These are phyloP conservation scores for Cyberlindnera americana DNA, from an alignment of 805 yeast genomes.

Conservation along the genomic window DNA sequence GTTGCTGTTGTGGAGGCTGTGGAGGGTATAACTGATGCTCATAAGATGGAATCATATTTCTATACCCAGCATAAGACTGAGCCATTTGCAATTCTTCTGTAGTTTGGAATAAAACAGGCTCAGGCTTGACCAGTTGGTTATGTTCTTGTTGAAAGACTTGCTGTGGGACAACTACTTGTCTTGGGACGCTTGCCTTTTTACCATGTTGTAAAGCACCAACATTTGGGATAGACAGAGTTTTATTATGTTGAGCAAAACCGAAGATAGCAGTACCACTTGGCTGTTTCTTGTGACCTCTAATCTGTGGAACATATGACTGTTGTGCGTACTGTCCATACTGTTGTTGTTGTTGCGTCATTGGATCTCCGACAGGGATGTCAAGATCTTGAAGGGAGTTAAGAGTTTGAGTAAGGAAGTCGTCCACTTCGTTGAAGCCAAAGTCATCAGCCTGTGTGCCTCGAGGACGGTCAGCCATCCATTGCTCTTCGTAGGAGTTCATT, in stretches of 20 bases:
- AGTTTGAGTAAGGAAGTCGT: constrained; percentile 53
- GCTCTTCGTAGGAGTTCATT: constrained; percentile 15
- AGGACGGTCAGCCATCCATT: constrained; percentile 10
- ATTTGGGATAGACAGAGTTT: constrained; percentile 60
- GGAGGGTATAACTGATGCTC: constrained; percentile 9
- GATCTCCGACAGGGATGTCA: constrained; percentile 49
- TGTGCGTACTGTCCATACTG: constrained; percentile 6
- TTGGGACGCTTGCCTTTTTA: constrained; percentile 6
- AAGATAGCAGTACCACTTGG: constrained; percentile 79
- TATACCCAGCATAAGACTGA: constrained; percentile 1
- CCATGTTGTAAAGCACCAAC: constrained; percentile 3
- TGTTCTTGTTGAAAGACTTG: constrained; percentile 19
- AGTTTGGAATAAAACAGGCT: constrained; percentile 21
- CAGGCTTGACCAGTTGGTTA: constrained; percentile 17
- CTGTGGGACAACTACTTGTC: constrained; percentile 21
- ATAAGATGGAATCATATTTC: neutral
- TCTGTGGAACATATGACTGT: constrained; percentile 6
- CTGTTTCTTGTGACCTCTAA: constrained; percentile 49
- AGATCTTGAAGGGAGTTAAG: constrained; percentile 55
- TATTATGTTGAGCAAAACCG: constrained; percentile 64
- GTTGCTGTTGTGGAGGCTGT: constrained; percentile 5
- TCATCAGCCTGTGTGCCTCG: constrained; percentile 7
- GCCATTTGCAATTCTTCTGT: constrained; percentile 18
- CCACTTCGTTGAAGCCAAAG: constrained; percentile 29
- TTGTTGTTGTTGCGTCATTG: constrained; percentile 10